Conservation (phyloP, 2,329 filamentous ascomycete species). For the Ambrosiella beaveri region DNA sequence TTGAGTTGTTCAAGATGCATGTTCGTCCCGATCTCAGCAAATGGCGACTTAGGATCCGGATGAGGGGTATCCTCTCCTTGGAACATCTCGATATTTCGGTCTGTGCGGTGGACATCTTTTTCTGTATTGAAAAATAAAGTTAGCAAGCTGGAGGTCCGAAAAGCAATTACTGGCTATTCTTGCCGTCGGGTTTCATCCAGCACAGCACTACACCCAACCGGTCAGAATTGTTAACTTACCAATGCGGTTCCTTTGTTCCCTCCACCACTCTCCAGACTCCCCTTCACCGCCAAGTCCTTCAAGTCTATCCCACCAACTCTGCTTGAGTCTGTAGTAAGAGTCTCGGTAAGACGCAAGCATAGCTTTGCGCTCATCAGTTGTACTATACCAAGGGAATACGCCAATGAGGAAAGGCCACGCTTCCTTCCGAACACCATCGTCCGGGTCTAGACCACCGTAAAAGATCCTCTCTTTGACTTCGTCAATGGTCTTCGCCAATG, state of each 20-base stretch:
- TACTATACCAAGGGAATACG: conserved; percentile 87
- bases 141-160: neutral
- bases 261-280: conserved; percentile 88
- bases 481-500: conserved; percentile 62
- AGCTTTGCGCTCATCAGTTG: conserved; percentile 64
- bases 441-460: conserved; percentile 73
- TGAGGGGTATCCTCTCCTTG: conserved; percentile 92
- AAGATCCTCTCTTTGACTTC: conserved; percentile 97
- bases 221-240: conserved; percentile 39
- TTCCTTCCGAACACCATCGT: conserved; percentile 87
- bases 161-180: neutral
- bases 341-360: conserved; percentile 74
- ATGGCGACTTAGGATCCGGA: conserved; percentile 88
- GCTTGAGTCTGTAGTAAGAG: conserved; percentile 86
- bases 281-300: conserved; percentile 63
- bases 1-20: conserved; percentile 98
- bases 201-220: neutral
- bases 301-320: conserved; percentile 88
- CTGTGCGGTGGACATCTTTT: conserved; percentile 95
- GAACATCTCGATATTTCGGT: conserved; percentile 88
- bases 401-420: conserved; percentile 91
- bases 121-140: conserved; percentile 37
- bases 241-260: conserved; percentile 82
- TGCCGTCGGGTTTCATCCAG: neutral
- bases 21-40: conserved; percentile 83